Evolutionary conservation across 2,329 filamentous ascomycete genomes (phyloP), one percentile per base, ranked within the genome.

Genomic region (Clonostachys rosea): DNA sequence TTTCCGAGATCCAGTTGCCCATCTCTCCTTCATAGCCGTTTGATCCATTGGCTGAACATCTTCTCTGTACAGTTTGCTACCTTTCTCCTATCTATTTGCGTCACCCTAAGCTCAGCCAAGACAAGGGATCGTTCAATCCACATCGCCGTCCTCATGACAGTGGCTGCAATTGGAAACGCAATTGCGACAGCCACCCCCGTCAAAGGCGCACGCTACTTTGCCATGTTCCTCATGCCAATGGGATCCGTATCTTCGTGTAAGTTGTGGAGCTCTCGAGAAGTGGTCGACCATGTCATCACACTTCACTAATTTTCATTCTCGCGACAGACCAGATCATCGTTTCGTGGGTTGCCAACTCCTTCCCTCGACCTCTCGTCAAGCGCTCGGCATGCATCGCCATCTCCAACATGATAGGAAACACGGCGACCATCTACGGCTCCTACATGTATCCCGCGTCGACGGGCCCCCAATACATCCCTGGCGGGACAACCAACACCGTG

Each of bases 361-460:
- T 90, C 35, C 84, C 86, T 0, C 87, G 86, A 62, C 84, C 86
- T 2, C 63, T 85, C 3, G 84, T 83, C 3, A 81, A 85, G 43
- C 76, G 84, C 3, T 86, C 85, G 5, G 77, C 78, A 3, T 76
- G 76, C 5, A 84, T 89, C 45, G 79, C 84, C 9, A 73, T 88
- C 16, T 67, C 84, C 43, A 86, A 87, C 56, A 65, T 86, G 53
- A 69, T 89, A 40, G 86, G 84, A 0, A 86, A 86, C 59, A 77
- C 63, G 11, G 70, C 71, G 1, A 71, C 65, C 44, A 73, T 75
- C 37, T 76, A 76, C 44, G 63, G 63, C 13, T 67, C 65, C 6
- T 76, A 76, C 56, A 71, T 76, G 69, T 77, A 73, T 43, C 68
- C 70, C 1, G 52, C 59, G 6, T 64, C 60, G 1, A 60, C 64